Conservation (phyloP, 371 early-diverging fungal species). For the Phascolomyces articulosus region DNA sequence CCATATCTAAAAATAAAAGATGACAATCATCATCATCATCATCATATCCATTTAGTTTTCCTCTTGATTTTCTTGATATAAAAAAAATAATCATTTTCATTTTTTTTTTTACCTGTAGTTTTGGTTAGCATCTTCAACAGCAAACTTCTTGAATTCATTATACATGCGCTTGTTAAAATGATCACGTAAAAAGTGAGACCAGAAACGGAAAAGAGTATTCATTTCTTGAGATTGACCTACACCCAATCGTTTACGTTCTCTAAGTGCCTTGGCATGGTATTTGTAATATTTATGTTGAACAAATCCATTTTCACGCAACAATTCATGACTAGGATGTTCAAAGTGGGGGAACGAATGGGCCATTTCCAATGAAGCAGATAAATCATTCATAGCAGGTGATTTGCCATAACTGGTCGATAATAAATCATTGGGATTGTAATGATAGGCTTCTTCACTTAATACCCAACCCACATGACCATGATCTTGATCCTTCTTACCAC, state of each 20-base stretch:
- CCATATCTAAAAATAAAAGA: constrained; percentile 72
- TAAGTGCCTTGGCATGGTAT: constrained; percentile 93
- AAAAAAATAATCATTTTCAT: background rate
- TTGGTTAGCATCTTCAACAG: constrained; percentile 89
- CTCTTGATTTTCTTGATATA: background rate
- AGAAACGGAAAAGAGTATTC: constrained; percentile 98
- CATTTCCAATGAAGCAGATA: constrained; percentile 50
- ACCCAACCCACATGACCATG: constrained; percentile 93
- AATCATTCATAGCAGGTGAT: constrained; percentile 36
- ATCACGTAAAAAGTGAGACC: constrained; percentile 97
- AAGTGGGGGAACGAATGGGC: constrained; percentile 81
- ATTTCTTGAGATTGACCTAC: constrained; percentile 95
- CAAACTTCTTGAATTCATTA: constrained; percentile 87
- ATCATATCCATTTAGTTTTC: no score
- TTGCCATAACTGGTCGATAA: constrained; percentile 46
- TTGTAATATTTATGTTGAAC: constrained; percentile 95
- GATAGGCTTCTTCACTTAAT: constrained; percentile 58
- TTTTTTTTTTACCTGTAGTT: constrained; percentile 81
- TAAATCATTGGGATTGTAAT: constrained; percentile 51
- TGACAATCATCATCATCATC: no score
- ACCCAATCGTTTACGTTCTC: constrained; percentile 91
- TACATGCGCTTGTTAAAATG: constrained; percentile 94
- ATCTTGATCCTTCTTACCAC: constrained; percentile 61
- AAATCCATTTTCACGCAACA: constrained; percentile 93
- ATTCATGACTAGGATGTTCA: constrained; percentile 94